Evolutionary conservation across 345 rosid species (phyloP).

Genomic region (Citrus reticulata): DNA sequence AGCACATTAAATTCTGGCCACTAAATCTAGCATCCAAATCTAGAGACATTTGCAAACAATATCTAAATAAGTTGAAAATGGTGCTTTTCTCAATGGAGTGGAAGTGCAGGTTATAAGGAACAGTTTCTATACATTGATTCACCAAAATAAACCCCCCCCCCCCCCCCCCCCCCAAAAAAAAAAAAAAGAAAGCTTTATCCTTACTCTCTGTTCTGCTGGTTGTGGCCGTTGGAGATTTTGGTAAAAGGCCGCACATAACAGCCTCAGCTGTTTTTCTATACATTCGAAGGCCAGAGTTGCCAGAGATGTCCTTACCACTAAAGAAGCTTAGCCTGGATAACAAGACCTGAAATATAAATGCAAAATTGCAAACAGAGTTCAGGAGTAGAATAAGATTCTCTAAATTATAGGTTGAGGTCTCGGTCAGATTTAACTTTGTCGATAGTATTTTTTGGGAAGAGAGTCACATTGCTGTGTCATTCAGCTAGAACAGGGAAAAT

Average conservation of each 20-base stretch:
- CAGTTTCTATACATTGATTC: no score
- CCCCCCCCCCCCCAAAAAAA: not conserved
- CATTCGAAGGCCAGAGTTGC: conserved; percentile 49
- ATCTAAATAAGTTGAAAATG: not conserved
- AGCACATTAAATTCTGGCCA: not conserved
- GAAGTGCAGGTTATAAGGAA: not conserved
- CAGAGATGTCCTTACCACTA: conserved; percentile 51
- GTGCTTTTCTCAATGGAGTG: not conserved
- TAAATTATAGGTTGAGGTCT: not conserved
- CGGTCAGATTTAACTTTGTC: not conserved
- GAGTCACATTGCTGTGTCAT: not conserved
- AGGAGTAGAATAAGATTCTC: not conserved
- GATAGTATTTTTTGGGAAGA: not conserved
- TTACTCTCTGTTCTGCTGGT: conserved; percentile 75
- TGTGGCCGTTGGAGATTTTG: conserved; percentile 88
- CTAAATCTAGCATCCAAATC: not conserved
- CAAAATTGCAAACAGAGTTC: not conserved
- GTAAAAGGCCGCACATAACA: conserved; percentile 88
- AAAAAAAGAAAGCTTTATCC: not conserved
- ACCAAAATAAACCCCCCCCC: no score
- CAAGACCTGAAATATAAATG: conserved; percentile 55
- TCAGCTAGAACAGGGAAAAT: not conserved
- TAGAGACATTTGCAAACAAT: not conserved
- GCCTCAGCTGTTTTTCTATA: conserved; percentile 86
- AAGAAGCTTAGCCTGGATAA: conserved; percentile 82